A percentile compares a stretch with the other conserved stretches of the same genome.
phyloP scores from a whole-genome alignment of 768 basidiomycete species.

The Amanita pallidorosea region DNA sequence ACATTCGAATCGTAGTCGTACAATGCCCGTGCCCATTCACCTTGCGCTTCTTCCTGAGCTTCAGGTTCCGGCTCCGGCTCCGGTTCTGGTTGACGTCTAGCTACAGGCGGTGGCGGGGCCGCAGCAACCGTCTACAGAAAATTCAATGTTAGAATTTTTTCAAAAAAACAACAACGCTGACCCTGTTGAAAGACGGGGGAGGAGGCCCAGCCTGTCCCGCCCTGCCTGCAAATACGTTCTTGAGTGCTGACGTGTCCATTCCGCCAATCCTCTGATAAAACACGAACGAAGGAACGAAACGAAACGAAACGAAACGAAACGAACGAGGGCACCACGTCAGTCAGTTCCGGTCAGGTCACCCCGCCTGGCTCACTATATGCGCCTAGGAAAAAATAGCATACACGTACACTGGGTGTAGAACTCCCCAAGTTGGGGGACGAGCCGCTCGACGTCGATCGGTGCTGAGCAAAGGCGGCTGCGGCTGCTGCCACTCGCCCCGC shows the following conservation, averaged over 20 bases:
- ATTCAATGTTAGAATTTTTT: not conserved
- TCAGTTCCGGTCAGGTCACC: too few relatives aligned
- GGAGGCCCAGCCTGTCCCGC: not conserved
- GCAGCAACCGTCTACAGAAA: not conserved
- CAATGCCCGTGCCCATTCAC: slow-evolving; percentile 71
- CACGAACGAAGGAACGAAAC: not conserved
- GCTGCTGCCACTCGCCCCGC: slow-evolving; percentile 4
- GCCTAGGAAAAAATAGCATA: too few relatives aligned
- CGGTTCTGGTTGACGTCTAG: slow-evolving; percentile 15
- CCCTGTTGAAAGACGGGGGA: not conserved
- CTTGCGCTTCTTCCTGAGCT: slow-evolving; percentile 26
- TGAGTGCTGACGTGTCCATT: slow-evolving; percentile 41
- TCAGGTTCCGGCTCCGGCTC: slow-evolving; percentile 22
- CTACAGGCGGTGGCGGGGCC: slow-evolving; percentile 13
- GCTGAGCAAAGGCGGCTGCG: slow-evolving; percentile 7
- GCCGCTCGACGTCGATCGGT: slow-evolving; percentile 12
- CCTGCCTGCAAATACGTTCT: slow-evolving; percentile 27
- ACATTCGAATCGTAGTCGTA: slow-evolving; percentile 69
- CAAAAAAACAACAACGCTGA: not conserved
- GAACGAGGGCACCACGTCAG: not conserved
- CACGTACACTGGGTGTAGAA: not conserved
- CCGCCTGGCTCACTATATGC: not conserved
- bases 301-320: too few relatives aligned
- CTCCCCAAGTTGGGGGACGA: not conserved
- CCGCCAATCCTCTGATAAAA: slow-evolving; percentile 46